These are phyloP conservation scores for Sutorius eximius DNA, from an alignment of 1,284 basidiomycete genomes.

Conservation along the genomic window DNA sequence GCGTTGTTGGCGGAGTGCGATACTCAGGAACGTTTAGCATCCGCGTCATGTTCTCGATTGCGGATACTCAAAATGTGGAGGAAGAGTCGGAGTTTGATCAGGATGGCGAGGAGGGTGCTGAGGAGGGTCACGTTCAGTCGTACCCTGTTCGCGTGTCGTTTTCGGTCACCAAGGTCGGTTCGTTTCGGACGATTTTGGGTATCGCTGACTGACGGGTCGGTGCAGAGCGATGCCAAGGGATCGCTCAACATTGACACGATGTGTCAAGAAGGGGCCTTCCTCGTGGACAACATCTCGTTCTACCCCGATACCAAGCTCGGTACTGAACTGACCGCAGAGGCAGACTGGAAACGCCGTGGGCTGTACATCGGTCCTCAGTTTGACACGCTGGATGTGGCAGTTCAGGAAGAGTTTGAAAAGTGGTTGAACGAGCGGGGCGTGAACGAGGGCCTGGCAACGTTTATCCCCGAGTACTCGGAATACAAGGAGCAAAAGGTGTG, in stretches of 20 bases:
- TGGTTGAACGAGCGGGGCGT: conserved; percentile 65
- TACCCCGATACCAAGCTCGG: conserved; percentile 77
- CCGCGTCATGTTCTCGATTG: conserved; percentile 81
- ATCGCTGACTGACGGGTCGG: background rate
- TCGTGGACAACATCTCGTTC: conserved; percentile 88
- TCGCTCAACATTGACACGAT: conserved; percentile 80
- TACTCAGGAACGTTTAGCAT: conserved; percentile 47
- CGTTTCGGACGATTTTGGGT: background rate
- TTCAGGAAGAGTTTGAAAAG: conserved; percentile 57
- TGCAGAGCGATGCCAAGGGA: conserved; percentile 50
- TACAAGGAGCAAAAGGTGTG: conserved; percentile 87
- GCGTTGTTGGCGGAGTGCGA: background rate
- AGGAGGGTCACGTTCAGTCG: conserved; percentile 43
- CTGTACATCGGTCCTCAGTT: conserved; percentile 94
- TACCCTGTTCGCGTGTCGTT: conserved; percentile 80
- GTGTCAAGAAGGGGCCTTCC: conserved; percentile 82
- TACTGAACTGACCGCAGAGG: conserved; percentile 80
- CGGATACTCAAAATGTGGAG: conserved; percentile 60
- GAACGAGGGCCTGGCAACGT: conserved; percentile 76
- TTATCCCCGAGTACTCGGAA: conserved; percentile 84
- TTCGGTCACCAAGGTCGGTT: conserved; percentile 77
- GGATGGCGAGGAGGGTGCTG: conserved; percentile 38
- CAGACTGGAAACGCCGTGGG: conserved; percentile 90
- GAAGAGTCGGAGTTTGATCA: conserved; percentile 47
- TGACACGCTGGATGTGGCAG: conserved; percentile 82